Evolutionary conservation across 805 yeast genomes (phyloP), one percentile per base, ranked within the genome.

Genomic region (Metschnikowia gelsemii): DNA sequence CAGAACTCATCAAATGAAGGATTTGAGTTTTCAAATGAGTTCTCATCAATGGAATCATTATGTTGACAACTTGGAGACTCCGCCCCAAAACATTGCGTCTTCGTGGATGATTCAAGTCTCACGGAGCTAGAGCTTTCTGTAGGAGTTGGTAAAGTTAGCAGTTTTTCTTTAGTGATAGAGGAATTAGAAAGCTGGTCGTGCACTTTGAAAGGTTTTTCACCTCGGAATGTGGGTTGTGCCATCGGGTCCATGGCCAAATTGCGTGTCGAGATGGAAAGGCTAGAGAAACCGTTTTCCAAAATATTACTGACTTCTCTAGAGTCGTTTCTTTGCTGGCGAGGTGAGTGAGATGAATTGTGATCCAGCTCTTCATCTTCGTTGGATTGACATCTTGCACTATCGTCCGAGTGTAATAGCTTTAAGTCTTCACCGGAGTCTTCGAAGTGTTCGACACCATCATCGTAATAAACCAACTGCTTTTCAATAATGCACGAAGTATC

Each of bases 361-460:
- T 39, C 46, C 12, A 40, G 30, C 5, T 51, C 54, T 16, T 46
- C 50, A 24, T 44, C 51, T 35, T 42, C 50, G 19, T 50, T 45
- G 2, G 54, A 55, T 8, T 52, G 44, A 19, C 55, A 56, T 37
- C 55, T 45, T 8, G 56, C 54, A 14, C 64, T 57, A 32, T 61
- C 66, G 40, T 60, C 62, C 24, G 41, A 60, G 28, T 26, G 62
- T 42, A 36, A 51, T 37, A 40, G 54, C 51, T 49, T 40, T 28
- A 51, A 36, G 20, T 51, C 55, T 27, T 50, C 55, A n/a, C 40
- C 53, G 7, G 54, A 43, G 17, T 34, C 28, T 11, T 39, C 43
- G 18, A 23, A 28, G 8, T 38, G n/a, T n/a, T n/a, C n/a, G n/a
- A n/a, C 46, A 30, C 43, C 46, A 4, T 43, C 43, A 12, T 45